phyloP scores from a whole-genome alignment of 176 grass and related monocot genomes.

The Otatea glauca region DNA sequence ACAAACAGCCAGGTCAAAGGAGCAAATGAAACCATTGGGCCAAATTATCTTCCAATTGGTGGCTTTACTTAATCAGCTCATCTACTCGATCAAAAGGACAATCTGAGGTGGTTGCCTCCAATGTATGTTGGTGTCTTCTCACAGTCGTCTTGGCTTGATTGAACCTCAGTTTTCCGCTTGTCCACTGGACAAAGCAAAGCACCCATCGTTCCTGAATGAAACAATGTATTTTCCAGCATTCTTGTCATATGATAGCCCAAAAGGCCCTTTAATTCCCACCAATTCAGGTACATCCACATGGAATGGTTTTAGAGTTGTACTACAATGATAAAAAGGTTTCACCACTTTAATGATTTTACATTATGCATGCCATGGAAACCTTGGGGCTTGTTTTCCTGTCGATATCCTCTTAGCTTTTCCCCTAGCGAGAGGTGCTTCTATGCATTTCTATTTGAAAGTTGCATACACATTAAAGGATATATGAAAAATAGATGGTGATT shows the following conservation, averaged over 20 bases:
- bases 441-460: too few relatives aligned
- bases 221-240: conserved; percentile 21
- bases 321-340: conserved; percentile 21
- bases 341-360: conserved; percentile 22
- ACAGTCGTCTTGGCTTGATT: background rate
- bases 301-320: conserved; percentile 20
- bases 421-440: too few relatives aligned
- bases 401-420: background rate
- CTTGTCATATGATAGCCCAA: conserved; percentile 32
- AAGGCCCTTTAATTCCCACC: conserved; percentile 37
- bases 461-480: too few relatives aligned
- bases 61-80: background rate
- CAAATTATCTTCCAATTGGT: background rate
- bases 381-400: background rate
- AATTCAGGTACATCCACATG: conserved; percentile 40
- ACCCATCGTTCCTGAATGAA: conserved; percentile 30
- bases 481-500: too few relatives aligned
- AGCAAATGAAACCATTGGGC: background rate
- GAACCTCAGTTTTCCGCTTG: conserved; percentile 22
- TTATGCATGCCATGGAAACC: conserved; percentile 17
- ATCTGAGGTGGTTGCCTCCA: conserved; percentile 7
- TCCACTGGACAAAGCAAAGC: conserved; percentile 1
- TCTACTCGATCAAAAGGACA: background rate
- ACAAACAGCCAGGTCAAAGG: background rate
- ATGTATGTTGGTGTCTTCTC: conserved; percentile 22